A percentile compares a stretch with the other conserved stretches of the same genome.
phyloP scores from a whole-genome alignment of 306 rosid genomes.

The Rosa rugosa region DNA sequence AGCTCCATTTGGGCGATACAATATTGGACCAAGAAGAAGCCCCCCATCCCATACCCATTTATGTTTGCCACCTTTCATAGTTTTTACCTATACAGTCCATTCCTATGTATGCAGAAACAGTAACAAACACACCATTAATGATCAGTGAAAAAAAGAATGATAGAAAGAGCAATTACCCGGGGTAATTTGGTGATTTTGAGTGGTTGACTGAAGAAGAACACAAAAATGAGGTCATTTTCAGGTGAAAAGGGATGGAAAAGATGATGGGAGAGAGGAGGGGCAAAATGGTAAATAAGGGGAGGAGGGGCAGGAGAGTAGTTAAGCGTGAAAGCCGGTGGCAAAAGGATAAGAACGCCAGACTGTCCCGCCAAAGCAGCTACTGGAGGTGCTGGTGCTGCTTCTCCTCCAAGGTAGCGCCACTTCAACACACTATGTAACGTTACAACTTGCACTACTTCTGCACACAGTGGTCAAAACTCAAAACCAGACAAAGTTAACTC shows the following conservation, averaged over 20 bases:
- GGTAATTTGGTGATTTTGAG: not conserved
- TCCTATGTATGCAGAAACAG: too few relatives aligned
- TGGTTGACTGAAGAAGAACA: not conserved
- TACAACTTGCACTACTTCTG: slow-evolving; percentile 21
- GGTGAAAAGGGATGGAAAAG: not conserved
- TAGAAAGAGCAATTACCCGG: not conserved
- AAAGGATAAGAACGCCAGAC: slow-evolving; percentile 59
- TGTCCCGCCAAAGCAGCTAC: slow-evolving; percentile 65
- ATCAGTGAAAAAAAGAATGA: not conserved
- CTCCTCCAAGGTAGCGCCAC: slow-evolving; percentile 24
- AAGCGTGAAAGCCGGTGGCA: slow-evolving; percentile 42
- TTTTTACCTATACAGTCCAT: too few relatives aligned
- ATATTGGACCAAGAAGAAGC: not conserved
- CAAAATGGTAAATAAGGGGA: slow-evolving; percentile 20
- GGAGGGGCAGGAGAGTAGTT: slow-evolving; percentile 49
- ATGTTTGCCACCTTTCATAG: not conserved
- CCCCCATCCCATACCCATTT: not conserved
- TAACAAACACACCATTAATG: not conserved
- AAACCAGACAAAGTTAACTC: not conserved
- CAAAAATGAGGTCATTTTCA: not conserved
- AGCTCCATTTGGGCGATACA: not conserved
- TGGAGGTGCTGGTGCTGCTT: not conserved
- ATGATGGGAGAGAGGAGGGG: slow-evolving; percentile 23
- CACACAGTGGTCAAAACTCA: not conserved
- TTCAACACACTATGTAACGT: not conserved